Evolutionary conservation across 768 basidiomycete species (phyloP).

Genomic region (Gymnopilus dilepis): DNA sequence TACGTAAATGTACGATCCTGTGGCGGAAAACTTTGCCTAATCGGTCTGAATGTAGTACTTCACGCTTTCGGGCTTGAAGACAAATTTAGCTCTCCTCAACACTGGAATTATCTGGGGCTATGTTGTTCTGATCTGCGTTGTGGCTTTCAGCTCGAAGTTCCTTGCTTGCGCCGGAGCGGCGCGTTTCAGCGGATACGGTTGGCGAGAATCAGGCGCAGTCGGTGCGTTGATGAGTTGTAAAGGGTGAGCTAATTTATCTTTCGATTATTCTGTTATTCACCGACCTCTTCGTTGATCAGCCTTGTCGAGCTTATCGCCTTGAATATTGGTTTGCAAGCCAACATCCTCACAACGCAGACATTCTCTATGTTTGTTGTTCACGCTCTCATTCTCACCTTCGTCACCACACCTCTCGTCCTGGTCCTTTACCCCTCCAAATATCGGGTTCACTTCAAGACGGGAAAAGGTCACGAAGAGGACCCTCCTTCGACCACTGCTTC

Average conservation of each 20-base stretch:
- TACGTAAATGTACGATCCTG: conserved; percentile 39
- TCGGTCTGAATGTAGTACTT: conserved; percentile 18
- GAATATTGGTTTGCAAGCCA: conserved; percentile 81
- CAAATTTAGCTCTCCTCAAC: conserved; percentile 80
- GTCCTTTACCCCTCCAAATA: conserved; percentile 73
- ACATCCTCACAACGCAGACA: conserved; percentile 63
- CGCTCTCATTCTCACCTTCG: conserved; percentile 77
- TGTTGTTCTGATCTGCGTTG: conserved; percentile 69
- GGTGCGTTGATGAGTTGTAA: conserved; percentile 92
- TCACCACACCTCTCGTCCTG: conserved; percentile 84
- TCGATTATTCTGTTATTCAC: not conserved
- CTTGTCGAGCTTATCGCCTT: conserved; percentile 90
- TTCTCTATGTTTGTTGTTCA: conserved; percentile 93
- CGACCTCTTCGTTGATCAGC: conserved; percentile 33
- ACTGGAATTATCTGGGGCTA: conserved; percentile 84
- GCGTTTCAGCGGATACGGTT: conserved; percentile 63
- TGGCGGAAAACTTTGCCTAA: not conserved
- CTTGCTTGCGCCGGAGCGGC: conserved; percentile 68
- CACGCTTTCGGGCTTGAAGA: conserved; percentile 59
- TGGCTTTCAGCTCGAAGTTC: conserved; percentile 86
- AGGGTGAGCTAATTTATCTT: conserved; percentile 52
- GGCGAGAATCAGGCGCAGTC: conserved; percentile 79
- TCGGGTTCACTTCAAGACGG: conserved; percentile 44
- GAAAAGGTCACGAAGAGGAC: conserved; percentile 29
- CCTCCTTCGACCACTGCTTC: conserved; percentile 19